Base-by-base conservation (phyloP, 805 yeast species). In the Schizosaccharomyces octosporus region DNA sequence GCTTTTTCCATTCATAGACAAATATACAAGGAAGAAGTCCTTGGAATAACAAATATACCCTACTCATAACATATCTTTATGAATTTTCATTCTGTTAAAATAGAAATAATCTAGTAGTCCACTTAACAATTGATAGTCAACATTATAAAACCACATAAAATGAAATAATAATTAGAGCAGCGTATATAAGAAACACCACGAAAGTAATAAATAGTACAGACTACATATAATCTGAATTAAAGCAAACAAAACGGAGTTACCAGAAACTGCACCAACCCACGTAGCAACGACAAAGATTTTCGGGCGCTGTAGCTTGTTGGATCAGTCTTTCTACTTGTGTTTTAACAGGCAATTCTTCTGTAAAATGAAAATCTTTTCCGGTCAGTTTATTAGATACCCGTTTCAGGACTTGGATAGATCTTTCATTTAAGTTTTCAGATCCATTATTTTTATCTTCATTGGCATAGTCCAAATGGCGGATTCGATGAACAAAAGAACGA, bases 211-310 rank as follows among this genome's bases (percentile, higher is more conserved):
- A 36, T 36, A 36, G 41, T 36, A 36, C 41, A 36, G 13, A 36
- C 41, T 7, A 7, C 15, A 19, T 17, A 39, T 29, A 61, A 61
- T 31, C 32, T 31, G 32, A 24, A 9, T 27, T 5, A 54, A 11
- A 61, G 51, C 36, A 51, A 71, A 5, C 21, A 48, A 48, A 51
- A 21, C 17, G 21, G n/a, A 21, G 27, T 51, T 68, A 90, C 97
- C 98, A 93, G 79, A 90, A 93, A 0, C 97, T 87, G 73, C 99
- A 93, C 99, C 99, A 93, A 21, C 99, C 99, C 64, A 93, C 85
- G 69, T 86, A 93, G 72, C 93, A 98, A 72, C 88, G 97, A 68
- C 97, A 93, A 62, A 93, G 73, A 67, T 93, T 93, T 69, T 93
- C 97, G 36, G 89, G 95, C 59, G 95, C 84, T 0, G 97, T 93